Percentiles rank a stretch among this genome's conserved stretches.
These are phyloP conservation scores for Penicillium fuscoglaucum DNA, from an alignment of 2,329 filamentous ascomycete species.

Conservation along the genomic window DNA sequence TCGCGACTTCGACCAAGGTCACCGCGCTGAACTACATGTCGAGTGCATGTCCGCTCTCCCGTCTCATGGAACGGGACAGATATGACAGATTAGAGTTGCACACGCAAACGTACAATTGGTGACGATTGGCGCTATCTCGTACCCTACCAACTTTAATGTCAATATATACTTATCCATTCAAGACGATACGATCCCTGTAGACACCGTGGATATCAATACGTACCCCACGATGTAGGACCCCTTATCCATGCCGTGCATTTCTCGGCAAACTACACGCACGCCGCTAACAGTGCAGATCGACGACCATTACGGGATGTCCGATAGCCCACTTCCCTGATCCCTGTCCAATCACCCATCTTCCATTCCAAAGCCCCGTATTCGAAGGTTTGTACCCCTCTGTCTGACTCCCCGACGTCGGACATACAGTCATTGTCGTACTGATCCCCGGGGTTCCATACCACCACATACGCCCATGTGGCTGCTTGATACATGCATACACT, in stretches of 20 bases:
- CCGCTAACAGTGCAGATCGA: background rate
- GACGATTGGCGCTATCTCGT: background rate
- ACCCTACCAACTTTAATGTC: background rate
- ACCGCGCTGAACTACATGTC: slow-evolving; percentile 36
- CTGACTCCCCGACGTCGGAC: background rate
- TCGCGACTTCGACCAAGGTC: slow-evolving; percentile 9
- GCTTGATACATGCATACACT: background rate
- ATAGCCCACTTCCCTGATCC: background rate
- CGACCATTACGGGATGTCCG: background rate
- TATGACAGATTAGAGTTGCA: background rate
- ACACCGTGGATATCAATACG: background rate
- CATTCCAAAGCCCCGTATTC: background rate
- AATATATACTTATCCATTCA: background rate
- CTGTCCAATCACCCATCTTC: background rate
- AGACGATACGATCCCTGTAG: background rate
- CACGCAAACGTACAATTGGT: background rate
- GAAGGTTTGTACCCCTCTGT: background rate
- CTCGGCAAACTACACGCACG: background rate
- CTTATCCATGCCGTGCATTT: background rate
- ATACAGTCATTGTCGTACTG: background rate
- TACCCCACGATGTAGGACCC: background rate
- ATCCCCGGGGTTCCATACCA: background rate
- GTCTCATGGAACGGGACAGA: background rate
- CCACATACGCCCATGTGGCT: background rate
- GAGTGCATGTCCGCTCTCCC: slow-evolving; percentile 13